phyloP scores from a whole-genome alignment of 2,329 filamentous ascomycete genomes.

The Akanthomyces dipterigenus region DNA sequence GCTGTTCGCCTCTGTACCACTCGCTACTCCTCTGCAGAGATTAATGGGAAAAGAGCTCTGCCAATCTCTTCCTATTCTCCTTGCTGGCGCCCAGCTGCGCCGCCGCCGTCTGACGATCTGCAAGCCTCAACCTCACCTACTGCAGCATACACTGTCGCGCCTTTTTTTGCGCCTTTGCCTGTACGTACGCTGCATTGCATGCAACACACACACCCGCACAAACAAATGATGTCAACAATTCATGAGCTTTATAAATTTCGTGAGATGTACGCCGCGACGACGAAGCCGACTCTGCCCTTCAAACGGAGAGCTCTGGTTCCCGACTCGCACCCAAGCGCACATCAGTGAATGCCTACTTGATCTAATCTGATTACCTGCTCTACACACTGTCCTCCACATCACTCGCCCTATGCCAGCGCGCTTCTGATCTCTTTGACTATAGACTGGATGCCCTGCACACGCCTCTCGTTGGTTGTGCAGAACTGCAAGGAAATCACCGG shows the following conservation, averaged over 20 bases:
- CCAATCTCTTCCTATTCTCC: too few relatives aligned
- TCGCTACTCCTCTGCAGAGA: not conserved
- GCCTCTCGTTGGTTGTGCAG: conserved; percentile 39
- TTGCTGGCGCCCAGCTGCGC: too few relatives aligned
- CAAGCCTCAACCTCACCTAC: not conserved
- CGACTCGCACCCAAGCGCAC: conserved; percentile 20
- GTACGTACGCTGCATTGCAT: conserved; percentile 12
- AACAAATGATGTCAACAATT: conserved; percentile 33
- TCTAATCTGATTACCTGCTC: conserved; percentile 50
- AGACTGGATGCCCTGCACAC: conserved; percentile 45
- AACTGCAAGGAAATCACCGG: conserved; percentile 62
- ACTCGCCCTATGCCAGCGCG: conserved; percentile 15
- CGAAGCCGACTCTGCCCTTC: conserved; percentile 41
- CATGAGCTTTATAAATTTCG: conserved; percentile 27
- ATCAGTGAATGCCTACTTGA: conserved; percentile 48
- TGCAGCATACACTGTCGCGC: not conserved
- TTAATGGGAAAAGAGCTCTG: too few relatives aligned
- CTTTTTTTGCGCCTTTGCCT: not conserved
- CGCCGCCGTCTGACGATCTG: too few relatives aligned
- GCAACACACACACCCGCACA: not conserved
- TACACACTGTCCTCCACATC: conserved; percentile 12
- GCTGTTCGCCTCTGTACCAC: not conserved
- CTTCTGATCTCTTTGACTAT: conserved; percentile 32
- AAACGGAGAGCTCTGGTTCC: conserved; percentile 37
- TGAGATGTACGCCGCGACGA: conserved; percentile 28